Conservation (phyloP, 441 rosid species). For the Capsella rubella region DNA sequence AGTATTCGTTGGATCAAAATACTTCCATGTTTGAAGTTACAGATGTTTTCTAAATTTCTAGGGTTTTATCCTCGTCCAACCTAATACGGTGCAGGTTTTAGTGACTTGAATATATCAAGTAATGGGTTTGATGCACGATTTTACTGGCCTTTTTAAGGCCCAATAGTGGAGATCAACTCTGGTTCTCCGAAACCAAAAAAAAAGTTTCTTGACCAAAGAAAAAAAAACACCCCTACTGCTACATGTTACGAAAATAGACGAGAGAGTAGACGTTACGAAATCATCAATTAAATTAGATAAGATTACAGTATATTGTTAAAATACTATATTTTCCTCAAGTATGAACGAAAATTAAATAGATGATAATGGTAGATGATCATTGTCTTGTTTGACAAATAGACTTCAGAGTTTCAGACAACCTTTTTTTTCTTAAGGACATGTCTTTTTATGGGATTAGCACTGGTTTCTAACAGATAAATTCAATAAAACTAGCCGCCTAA, state of each 20-base stretch:
- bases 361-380: not conserved
- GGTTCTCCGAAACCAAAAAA: not conserved
- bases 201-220: no score
- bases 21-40: not conserved
- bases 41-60: not conserved
- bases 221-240: no score
- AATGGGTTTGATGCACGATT: not conserved
- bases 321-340: no score
- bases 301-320: no score
- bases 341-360: not conserved
- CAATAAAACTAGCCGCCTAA: not conserved
- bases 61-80: constrained; percentile 1
- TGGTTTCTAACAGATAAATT: not conserved
- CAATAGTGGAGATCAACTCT: not conserved
- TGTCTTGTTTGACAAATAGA: not conserved
- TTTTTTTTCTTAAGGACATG: not conserved
- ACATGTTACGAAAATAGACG: no score
- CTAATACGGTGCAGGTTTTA: not conserved
- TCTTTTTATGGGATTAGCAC: constrained; percentile 14
- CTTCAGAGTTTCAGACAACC: not conserved
- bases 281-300: not conserved
- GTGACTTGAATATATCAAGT: not conserved
- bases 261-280: not conserved
- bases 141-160: constrained; percentile 4
- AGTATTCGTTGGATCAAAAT: constrained; percentile 20